These are phyloP conservation scores for Striga asiatica DNA, from an alignment of 257 asterid species.

Conservation along the genomic window DNA sequence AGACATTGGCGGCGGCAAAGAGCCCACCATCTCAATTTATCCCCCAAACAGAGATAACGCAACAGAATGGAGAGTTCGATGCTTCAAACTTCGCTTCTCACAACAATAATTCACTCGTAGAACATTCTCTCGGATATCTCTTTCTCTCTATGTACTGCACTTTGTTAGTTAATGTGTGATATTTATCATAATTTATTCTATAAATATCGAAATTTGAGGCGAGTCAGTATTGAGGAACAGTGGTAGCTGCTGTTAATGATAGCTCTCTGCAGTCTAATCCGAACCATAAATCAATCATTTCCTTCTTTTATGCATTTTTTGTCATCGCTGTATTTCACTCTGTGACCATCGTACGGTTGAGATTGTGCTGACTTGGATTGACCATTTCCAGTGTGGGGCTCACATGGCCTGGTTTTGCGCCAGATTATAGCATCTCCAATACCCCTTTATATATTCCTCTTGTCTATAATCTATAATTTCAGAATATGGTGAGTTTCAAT, in stretches of 20 bases:
- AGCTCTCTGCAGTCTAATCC: background rate
- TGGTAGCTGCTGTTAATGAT: background rate
- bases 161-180: no score
- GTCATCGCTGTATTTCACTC: background rate
- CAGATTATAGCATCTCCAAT: no score
- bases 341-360: background rate
- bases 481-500: no score
- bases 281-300: slow-evolving; percentile 23
- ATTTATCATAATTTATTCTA: background rate
- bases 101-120: slow-evolving; percentile 11
- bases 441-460: no score
- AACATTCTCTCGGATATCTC: slow-evolving; percentile 21
- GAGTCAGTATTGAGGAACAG: background rate
- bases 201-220: background rate
- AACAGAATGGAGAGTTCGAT: background rate
- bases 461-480: no score
- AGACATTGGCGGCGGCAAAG: slow-evolving; percentile 48
- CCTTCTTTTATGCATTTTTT: background rate
- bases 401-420: no score
- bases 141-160: no score
- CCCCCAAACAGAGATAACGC: slow-evolving; percentile 1
- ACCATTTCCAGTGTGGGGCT: background rate
- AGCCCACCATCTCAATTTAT: slow-evolving; percentile 41
- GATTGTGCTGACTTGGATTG: background rate
- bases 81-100: slow-evolving; percentile 9